These are phyloP conservation scores for Copromyces sp. DNA, from an alignment of 495 filamentous ascomycete genomes.

Conservation along the genomic window DNA sequence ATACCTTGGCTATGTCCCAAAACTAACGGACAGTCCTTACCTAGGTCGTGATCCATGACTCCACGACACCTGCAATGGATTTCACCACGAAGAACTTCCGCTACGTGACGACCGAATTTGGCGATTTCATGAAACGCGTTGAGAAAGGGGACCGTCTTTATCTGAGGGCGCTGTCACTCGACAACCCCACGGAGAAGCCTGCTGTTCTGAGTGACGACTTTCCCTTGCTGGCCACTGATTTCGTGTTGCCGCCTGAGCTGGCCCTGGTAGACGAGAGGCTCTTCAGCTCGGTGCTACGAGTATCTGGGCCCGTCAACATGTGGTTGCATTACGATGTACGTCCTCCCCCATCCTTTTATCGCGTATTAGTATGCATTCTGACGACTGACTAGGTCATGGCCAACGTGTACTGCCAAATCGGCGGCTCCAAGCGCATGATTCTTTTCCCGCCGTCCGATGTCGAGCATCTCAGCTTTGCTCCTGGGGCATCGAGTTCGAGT, in stretches of 20 bases:
- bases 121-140: constrained; percentile 55
- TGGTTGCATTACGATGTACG: constrained; percentile 88
- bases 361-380: background rate
- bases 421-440: constrained; percentile 58
- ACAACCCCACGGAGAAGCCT: constrained; percentile 56
- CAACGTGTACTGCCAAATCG: constrained; percentile 75
- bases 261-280: constrained; percentile 45
- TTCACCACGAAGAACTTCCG: constrained; percentile 76
- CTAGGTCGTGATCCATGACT: constrained; percentile 62
- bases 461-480: constrained; percentile 53
- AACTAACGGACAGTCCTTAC: background rate
- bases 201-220: constrained; percentile 63
- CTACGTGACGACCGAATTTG: constrained; percentile 60
- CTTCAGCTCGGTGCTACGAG: constrained; percentile 73
- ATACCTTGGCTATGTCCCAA: background rate
- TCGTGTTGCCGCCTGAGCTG: constrained; percentile 56
- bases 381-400: constrained; percentile 57
- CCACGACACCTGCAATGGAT: constrained; percentile 55
- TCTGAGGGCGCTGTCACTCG: constrained; percentile 60
- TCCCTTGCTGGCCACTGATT: constrained; percentile 56
- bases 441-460: constrained; percentile 75
- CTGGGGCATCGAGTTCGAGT: constrained; percentile 71
- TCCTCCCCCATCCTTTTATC: background rate
- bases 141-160: constrained; percentile 54
- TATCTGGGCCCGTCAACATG: constrained; percentile 76